Base-by-base conservation (phyloP, 2,329 filamentous ascomycete species). In the Ceratocystiopsis minuta region DNA sequence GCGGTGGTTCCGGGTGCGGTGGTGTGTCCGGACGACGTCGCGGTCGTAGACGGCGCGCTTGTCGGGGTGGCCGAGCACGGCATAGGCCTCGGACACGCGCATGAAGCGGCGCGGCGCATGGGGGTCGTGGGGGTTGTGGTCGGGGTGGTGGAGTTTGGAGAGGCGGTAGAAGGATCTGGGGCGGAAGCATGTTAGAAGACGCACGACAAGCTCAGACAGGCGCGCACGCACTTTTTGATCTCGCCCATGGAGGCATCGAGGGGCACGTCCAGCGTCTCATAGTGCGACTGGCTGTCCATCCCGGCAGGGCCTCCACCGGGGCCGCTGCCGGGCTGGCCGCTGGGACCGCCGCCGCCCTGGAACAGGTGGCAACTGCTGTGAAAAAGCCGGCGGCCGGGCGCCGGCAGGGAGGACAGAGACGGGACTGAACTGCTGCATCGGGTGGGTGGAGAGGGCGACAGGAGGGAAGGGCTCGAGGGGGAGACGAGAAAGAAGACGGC, bases 71-170 rank as follows among this genome's bases (percentile, higher is more conserved):
- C 77, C 75, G 45, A 95, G 80, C 37, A 81, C 60, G 44, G 75
- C 67, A 66, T 94, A 95, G 51, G 87, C 86, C 56, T 90, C 80
- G 55, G 75, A 80, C 56, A 95, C 80, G 51, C 75, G 70, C 58
- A 86, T 75, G 67, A 94, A 98, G 56, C 78, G 81, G 44, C 72
- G 63, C 4, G 77, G 67, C 47, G 87, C 81, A 45, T 63, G 56
- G 5, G 82, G 80, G 60, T 94, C 80, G 51, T 71, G 56, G 46
- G 70, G 83, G 66, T 96, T 92, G 56, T 78, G 76, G 67, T 98
- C 90, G 1, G 90, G 90, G 60, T 98, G 90, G 68, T 94, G 80
- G 42, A 71, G 64, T 62, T 95, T 93, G 55, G 86, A 94, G 57
- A 96, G 81, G 46, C 70, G 62, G 68, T 95, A 96, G 72, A 95